Evolutionary conservation across 176 grass and related monocot species (phyloP), one percentile per base, ranked within the genome.

Genomic region (Oryza rufipogon): DNA sequence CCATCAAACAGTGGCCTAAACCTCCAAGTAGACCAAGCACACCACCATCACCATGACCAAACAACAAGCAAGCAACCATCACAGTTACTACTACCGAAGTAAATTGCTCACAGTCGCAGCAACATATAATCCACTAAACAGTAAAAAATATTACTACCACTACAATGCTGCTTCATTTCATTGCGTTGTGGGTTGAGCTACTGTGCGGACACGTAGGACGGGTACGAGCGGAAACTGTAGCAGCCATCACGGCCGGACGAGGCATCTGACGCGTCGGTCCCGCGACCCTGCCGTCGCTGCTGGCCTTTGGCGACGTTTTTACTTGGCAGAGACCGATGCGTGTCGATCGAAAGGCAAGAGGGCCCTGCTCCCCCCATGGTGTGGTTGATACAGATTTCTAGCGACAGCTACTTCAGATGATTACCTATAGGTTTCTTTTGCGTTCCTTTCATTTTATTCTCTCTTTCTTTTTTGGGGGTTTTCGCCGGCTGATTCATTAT

Each of bases 141-240:
- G 49, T 52, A 17, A 52, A 52, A 52, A 11, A 17, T 44, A 52
- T 52, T 14, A 41, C 34, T 5, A 36, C 39, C 39, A 41, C 39
- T 41, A 52, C 49, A 52, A 6, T 52, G 49, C 49, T 52, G 1
- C 54, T 58, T 20, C 54, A 65, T 54, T 58, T 20, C 54, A 65
- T 54, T 22, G 46, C 80, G 6, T 16, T 34, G 38, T 30, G 70
- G 70, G 76, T 60, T 36, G 30, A 11, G 72, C 49, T 77, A 83
- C 84, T 80, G 75, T 83, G 38, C 74, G n/a, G 42, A 64, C 89
- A 90, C 70, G 75, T 70, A 30, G 70, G 80, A 87, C 79, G 39
- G 68, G 79, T 79, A 83, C 74, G 30, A 1, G 15, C 5, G 74
- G 73, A 9, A 73, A 83, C 84, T 87, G 84, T 87, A 76, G 84